Evolutionary conservation across 306 rosid genomes (phyloP), one percentile per base, ranked within the genome.

Genomic region (Vachellia pachyceras): DNA sequence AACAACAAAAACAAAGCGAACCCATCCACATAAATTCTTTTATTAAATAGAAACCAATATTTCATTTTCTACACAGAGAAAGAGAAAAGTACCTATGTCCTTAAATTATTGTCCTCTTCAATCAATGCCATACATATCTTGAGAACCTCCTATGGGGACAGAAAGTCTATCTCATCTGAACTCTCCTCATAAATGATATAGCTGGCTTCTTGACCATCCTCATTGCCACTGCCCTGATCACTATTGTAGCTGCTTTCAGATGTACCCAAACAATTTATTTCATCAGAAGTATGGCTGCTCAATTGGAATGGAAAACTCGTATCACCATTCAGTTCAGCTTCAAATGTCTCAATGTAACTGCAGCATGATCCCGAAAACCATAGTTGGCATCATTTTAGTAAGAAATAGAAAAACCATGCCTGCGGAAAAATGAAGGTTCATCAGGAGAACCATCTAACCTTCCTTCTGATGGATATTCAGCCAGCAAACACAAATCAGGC

Each of bases 171-270:
- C 90, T 93, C 99, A 37, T 95, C 99, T 8, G 99, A 93, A 83
- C 98, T 95, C 85, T 89, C 97, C 82, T 88, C 97, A 73, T 82
- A 95, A 50, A 90, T 61, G 72, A 85, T 86, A 65, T 74, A 87
- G 77, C 87, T 82, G 46, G 82, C 89, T 73, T 90, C 96, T 81
- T 86, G 92, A 55, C 90, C 92, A 85, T 93, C 98, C 90, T 95
- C 99, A 33, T 95, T 93, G 78, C 99, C 98, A 82, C 99, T 95
- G 55, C 97, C 98, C 68, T 90, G 99, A 73, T 93, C 99, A 40
- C 98, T 93, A 40, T 87, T 93, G 80, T 93, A 93, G 89, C 99
- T 93, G 85, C 97, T 87, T 81, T 91, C 99, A 49, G 98, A 93
- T 65, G 94, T 89, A 84, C 98, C 90, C 87, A 90, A 79, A 80